Evolutionary conservation across 2,329 filamentous ascomycete species (phyloP), one percentile per base, ranked within the genome.

Genomic region (Aspergillus caelatus): DNA sequence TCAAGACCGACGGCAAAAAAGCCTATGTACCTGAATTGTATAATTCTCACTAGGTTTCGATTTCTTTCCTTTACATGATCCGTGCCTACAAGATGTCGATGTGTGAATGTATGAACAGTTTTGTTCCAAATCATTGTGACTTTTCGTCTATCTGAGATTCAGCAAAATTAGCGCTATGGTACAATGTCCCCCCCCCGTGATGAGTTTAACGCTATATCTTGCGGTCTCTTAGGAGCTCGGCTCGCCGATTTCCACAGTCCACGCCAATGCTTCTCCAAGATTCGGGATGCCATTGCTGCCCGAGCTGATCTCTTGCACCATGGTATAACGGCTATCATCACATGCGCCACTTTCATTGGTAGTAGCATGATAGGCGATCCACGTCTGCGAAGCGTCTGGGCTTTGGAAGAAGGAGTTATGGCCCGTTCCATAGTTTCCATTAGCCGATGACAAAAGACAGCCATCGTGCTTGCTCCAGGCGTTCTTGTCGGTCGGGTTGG

Each of bases 351-450:
- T 74, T 12, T 77, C 75, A 62, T 80, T 83, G 1, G 78, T 74
- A 0, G 84, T 86, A 0, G 85, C 85, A 66, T 88, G 85, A 71
- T 85, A 88, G 0, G 84, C 81, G 58, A 84, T 85, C 81, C 81
- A 88, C 3, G 80, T 83, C 72, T 87, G 79, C 0, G 75, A 81
- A 3, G 80, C 83, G 64, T 87, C 84, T 0, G 85, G 85, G 65
- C 83, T 86, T 32, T 73, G 76, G 75, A 88, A 87, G 78, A 88
- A 88, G 74, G 77, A 77, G 67, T 87, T 87, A 65, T 87, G 84
- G 0, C 84, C 85, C 0, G 85, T 83, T 16, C 85, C 85, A 57
- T 84, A 87, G 70, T 86, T 85, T 3, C 84, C 84, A 63, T 87
- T 86, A 2, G 81, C 84, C 52, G 79, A 82, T 23, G 78, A 81